phyloP scores from a whole-genome alignment of 129 eudicot genomes.

The Artemisia argyi region DNA sequence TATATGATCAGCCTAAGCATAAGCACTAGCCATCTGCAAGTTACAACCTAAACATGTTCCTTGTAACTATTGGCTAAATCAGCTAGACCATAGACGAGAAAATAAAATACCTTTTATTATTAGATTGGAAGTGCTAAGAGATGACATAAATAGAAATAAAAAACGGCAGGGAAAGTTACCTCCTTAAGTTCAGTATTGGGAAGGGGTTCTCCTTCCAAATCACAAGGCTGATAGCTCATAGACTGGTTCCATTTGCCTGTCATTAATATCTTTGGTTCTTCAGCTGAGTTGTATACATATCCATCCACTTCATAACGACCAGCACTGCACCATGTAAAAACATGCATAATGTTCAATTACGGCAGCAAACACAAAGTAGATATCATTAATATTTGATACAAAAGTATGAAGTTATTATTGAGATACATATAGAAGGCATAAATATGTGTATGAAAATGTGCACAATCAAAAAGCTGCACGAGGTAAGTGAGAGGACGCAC shows the following conservation, averaged over 20 bases:
- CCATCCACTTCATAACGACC: slow-evolving; percentile 97
- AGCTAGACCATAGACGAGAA: not conserved
- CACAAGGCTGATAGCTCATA: slow-evolving; percentile 95
- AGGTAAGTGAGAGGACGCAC: slow-evolving; percentile 31
- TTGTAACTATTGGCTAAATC: no score
- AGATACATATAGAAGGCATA: no score
- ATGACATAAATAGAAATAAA: not conserved
- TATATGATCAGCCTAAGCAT: no score
- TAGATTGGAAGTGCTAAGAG: not conserved
- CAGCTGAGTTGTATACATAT: slow-evolving; percentile 78
- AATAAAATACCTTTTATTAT: not conserved
- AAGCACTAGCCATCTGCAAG: no score
- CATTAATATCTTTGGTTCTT: slow-evolving; percentile 92
- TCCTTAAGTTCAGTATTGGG: slow-evolving; percentile 84
- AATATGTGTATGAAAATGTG: no score
- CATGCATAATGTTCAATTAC: slow-evolving; percentile 14
- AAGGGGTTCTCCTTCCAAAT: slow-evolving; percentile 88
- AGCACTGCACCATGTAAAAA: slow-evolving; percentile 54
- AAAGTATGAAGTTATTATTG: no score
- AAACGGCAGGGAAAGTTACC: slow-evolving; percentile 39
- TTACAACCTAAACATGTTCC: no score
- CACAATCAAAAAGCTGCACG: not conserved
- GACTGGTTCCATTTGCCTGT: slow-evolving; percentile 93
- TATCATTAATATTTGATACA: not conserved
- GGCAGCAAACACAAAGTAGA: not conserved